phyloP scores from a whole-genome alignment of 495 filamentous ascomycete genomes.

The Apiosordaria backusii region DNA sequence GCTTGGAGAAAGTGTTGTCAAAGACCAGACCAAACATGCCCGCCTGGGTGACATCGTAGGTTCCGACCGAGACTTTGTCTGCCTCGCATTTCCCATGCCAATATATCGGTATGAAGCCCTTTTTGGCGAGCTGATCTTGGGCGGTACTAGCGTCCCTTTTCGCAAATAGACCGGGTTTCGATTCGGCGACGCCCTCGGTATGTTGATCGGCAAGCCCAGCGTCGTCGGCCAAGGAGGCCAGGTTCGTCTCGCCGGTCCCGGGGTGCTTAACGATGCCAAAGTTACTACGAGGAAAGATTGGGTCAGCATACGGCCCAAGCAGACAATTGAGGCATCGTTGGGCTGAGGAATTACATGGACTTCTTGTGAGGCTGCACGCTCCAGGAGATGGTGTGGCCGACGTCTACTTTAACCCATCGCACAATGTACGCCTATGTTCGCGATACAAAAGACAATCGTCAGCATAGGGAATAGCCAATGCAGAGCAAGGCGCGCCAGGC shows the following conservation, averaged over 20 bases:
- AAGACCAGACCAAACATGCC: constrained; percentile 97
- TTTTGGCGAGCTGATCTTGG: constrained; percentile 75
- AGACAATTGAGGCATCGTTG: not conserved
- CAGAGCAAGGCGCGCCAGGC: not conserved
- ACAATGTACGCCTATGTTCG: constrained; percentile 82
- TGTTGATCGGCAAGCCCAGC: constrained; percentile 40
- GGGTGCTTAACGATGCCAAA: constrained; percentile 98
- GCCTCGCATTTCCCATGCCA: constrained; percentile 96
- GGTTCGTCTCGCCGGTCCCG: constrained; percentile 57
- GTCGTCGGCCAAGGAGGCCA: constrained; percentile 50
- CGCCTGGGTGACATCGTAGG: constrained; percentile 76
- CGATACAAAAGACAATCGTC: not conserved
- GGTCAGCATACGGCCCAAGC: not conserved
- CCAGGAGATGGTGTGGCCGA: constrained; percentile 92
- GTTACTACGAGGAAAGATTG: constrained; percentile 52
- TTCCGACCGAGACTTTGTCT: constrained; percentile 91
- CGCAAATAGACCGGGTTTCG: constrained; percentile 37
- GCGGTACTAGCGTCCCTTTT: constrained; percentile 58
- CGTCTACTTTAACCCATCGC: constrained; percentile 89
- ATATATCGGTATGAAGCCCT: constrained; percentile 79
- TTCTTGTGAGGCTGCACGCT: constrained; percentile 96
- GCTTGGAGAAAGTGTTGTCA: constrained; percentile 98
- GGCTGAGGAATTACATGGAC: constrained; percentile 60
- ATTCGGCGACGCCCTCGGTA: constrained; percentile 42
- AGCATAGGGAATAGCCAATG: not conserved